Evolutionary conservation across 305 asterid genomes (phyloP), one percentile per base, ranked within the genome.

Genomic region (Euphrasia arctica): DNA sequence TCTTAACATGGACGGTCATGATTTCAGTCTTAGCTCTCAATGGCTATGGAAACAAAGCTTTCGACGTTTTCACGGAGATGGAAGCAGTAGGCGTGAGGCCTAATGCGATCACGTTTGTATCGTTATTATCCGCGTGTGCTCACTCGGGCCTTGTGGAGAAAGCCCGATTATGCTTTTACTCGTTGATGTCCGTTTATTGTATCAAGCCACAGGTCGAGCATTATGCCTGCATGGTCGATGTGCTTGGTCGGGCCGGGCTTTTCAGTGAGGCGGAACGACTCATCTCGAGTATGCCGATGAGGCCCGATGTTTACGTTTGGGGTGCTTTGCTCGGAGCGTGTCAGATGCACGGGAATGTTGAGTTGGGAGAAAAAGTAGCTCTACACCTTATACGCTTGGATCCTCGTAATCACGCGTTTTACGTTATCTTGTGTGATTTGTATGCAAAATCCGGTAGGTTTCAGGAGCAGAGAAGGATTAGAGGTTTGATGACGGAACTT

Each of bases 261-360:
- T 85, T 89, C 62, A 27, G 34, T 12, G 95, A 89, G 78, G 93
- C 97, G 4, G 85, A 78, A 71, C 69, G 58, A 62, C 76, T 85
- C 18, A 85, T 89, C 34, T 60, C 64, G 25, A 70, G 70, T 51
- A 85, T 89, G 95, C 86, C 90, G 5, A 74, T 81, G 88, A 69
- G 75, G 73, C 89, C 95, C 9, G 93, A 89, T 72, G 85, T 76
- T 66, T 86, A 56, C 49, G 91, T 86, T 48, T 89, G 93, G 93
- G 93, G 96, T 52, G 95, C 96, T 57, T 71, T 89, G 27, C 87
- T 89, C 4, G 93, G 93, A 55, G 89, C 89, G 4, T 89, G 96
- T 68, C 92, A 83, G 72, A 66, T 82, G 79, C 91, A 89, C 47
- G 84, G 79, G 56, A 79, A 82, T 63, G 76, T 86, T 34, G 58